phyloP scores from a whole-genome alignment of 148 eudicot genomes.

The Beta vulgaris region DNA sequence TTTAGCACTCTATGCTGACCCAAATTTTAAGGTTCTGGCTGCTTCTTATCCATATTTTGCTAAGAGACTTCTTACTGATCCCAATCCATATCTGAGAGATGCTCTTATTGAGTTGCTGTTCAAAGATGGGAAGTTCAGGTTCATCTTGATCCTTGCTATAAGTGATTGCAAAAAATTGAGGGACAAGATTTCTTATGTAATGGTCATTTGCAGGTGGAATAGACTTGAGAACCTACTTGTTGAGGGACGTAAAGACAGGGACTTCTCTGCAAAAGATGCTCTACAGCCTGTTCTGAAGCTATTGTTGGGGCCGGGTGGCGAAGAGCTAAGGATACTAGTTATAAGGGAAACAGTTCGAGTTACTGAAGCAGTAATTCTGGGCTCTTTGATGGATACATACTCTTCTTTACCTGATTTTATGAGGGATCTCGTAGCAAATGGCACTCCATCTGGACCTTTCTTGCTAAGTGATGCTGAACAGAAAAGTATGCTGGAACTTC shows the following conservation, averaged over 20 bases:
- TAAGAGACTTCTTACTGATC: conserved; percentile 98
- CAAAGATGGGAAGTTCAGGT: conserved; percentile 96
- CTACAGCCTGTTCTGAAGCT: conserved; percentile 96
- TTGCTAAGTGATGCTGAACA: conserved; percentile 51
- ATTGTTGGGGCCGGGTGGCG: conserved; percentile 82
- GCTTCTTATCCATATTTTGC: conserved; percentile 99
- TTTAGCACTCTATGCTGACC: conserved; percentile 93
- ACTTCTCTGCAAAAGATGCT: conserved; percentile 92
- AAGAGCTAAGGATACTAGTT: conserved; percentile 77
- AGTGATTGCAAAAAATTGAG: conserved; percentile 15
- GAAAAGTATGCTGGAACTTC: conserved; percentile 73
- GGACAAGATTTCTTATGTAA: conserved; percentile 4
- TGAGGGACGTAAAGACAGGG: conserved; percentile 83
- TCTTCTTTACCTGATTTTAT: conserved; percentile 57
- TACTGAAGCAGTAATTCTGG: conserved; percentile 75
- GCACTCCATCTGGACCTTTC: conserved; percentile 49
- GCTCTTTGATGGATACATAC: conserved; percentile 72
- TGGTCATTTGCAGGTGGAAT: conserved; percentile 71
- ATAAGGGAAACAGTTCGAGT: conserved; percentile 84
- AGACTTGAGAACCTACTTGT: conserved; percentile 97
- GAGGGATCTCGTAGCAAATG: conserved; percentile 50
- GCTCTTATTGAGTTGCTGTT: conserved; percentile 95
- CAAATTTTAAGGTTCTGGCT: conserved; percentile 92
- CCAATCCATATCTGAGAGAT: conserved; percentile 96
- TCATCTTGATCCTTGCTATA: conserved; percentile 8